A percentile compares a stretch with the other conserved stretches of the same genome.
Conservation (phyloP, 257 asterid genomes). For the Solanum stenotomum region DNA sequence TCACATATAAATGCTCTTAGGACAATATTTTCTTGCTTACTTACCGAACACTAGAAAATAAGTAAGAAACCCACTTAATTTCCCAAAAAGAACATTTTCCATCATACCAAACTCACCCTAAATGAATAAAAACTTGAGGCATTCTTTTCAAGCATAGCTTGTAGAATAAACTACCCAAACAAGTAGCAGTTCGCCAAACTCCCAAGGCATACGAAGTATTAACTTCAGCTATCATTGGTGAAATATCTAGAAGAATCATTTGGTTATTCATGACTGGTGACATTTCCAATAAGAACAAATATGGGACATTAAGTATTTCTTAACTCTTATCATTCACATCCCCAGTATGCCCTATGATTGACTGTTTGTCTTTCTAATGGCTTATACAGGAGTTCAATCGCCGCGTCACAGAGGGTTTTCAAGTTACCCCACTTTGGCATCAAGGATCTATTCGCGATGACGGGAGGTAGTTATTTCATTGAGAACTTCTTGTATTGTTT, state of each 20-base stretch:
- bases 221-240: not conserved
- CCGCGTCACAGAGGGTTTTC: slow-evolving; percentile 82
- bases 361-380: not conserved
- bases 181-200: not conserved
- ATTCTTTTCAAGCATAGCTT: not conserved
- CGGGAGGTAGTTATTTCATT: slow-evolving; percentile 51
- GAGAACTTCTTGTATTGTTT: not conserved
- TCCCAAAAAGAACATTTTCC: not conserved
- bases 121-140: not conserved
- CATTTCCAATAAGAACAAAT: not conserved
- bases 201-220: not conserved
- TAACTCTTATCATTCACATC: not conserved
- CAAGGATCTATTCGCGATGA: slow-evolving; percentile 82
- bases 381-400: slow-evolving; percentile 65
- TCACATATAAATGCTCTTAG: not conserved
- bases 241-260: not conserved
- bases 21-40: not conserved
- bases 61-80: not conserved
- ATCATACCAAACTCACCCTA: not conserved
- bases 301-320: not conserved
- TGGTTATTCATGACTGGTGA: not conserved
- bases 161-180: not conserved
- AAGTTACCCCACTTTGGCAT: slow-evolving; percentile 93
- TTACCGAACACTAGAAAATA: not conserved
- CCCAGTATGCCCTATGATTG: not conserved